Evolutionary conservation across 1,284 basidiomycete species (phyloP), one percentile per base, ranked within the genome.

Genomic region (Cryptococcus floricola): DNA sequence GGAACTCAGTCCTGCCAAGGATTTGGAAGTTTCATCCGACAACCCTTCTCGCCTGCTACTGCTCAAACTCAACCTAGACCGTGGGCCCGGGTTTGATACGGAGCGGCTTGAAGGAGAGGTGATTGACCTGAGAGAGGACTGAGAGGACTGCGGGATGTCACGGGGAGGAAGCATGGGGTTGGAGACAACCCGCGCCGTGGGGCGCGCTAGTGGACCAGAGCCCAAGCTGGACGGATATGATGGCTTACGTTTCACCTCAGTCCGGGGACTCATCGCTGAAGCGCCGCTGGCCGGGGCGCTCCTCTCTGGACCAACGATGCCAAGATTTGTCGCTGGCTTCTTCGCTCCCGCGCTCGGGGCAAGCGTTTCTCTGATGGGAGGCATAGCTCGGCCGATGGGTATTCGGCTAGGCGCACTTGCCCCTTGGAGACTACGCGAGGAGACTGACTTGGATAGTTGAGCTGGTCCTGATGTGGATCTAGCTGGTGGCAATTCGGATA

Each of bases 171-270:
- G 54, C 14, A 71, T 41, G 0, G 74, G 73, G 48, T 69, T 71
- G 27, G 74, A 75, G 8, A 76, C 70, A 48, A 73, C 64, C 1
- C 74, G 51, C 7, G 58, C 48, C 1, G 64, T 66, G 0, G 68
- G 72, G 25, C 65, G 67, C 6, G 59, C 56, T 3, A 67, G 61
- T 0, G 69, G 71, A 5, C 71, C 73, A 4, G 64, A 68, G 14
- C 72, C 70, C 1, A 76, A 62, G 0, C 64, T 66, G 4, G 73
- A 67, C 0, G 74, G 74, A 47, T 75, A 76, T 1, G 72, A 71
- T 1, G 71, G 67, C 61, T 68, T 66, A 9, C 69, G 58, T 23
- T 53, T 62, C 28, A 56, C 53, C 4, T 39, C 42, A 18, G 46
- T 16, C 23, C 18, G 28, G 44, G 31, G 39, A 7, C 48, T 14